phyloP scores from a whole-genome alignment of 805 yeast genomes.

The Metschnikowia gelsemii region DNA sequence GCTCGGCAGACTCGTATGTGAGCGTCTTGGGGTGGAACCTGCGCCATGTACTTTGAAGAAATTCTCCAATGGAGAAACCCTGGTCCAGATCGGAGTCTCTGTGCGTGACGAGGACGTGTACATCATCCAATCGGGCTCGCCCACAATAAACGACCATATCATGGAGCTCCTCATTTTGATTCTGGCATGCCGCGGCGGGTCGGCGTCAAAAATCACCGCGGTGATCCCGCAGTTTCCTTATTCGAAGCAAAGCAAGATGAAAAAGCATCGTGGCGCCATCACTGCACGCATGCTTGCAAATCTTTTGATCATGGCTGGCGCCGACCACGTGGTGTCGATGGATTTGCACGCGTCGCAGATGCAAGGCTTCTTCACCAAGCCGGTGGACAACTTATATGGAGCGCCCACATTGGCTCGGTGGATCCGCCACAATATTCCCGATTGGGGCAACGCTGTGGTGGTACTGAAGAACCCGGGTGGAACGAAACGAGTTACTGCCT shows the following conservation, averaged over 20 bases:
- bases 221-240: conserved; percentile 98
- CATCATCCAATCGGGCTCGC: conserved; percentile 81
- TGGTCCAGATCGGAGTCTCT: conserved; percentile 91
- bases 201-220: conserved; percentile 96
- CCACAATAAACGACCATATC: conserved; percentile 85
- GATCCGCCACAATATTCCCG: conserved; percentile 87
- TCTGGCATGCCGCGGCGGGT: conserved; percentile 95
- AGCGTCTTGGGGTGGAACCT: conserved; percentile 84
- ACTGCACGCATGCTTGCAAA: conserved; percentile 98
- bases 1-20: conserved; percentile 86
- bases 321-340: conserved; percentile 97
- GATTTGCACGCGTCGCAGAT: conserved; percentile 95
- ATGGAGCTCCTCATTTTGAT: conserved; percentile 94
- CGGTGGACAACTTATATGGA: conserved; percentile 94
- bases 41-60: conserved; percentile 90
- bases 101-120: conserved; percentile 97
- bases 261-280: conserved; percentile 97
- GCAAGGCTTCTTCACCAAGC: conserved; percentile 98
- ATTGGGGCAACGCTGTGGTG: conserved; percentile 86
- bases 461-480: conserved; percentile 99
- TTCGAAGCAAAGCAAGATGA: conserved; percentile 92
- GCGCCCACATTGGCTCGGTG: conserved; percentile 95
- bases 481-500: conserved; percentile 93
- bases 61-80: conserved; percentile 96
- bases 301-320: conserved; percentile 95